Conservation (phyloP, 192 early-diverging fungal genomes). For the Podila horticola region DNA sequence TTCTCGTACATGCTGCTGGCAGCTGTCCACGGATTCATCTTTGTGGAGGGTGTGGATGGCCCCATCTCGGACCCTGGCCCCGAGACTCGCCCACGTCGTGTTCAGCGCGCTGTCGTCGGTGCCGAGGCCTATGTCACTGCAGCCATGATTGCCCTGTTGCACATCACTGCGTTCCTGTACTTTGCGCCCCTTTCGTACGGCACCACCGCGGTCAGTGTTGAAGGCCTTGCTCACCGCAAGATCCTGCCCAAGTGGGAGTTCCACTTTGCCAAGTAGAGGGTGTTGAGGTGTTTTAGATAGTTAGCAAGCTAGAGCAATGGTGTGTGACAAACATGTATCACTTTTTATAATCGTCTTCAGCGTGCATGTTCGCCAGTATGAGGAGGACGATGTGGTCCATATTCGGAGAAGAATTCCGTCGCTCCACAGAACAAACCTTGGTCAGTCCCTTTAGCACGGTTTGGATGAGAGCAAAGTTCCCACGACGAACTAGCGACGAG, state of each 20-base stretch:
- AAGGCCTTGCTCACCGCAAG: conserved; percentile 70
- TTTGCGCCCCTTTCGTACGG: conserved; percentile 94
- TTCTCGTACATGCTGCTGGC: conserved; percentile 82
- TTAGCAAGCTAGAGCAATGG: not conserved
- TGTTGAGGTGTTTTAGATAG: not conserved
- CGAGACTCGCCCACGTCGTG: conserved; percentile 48
- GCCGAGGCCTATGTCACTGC: conserved; percentile 50
- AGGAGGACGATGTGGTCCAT: no score
- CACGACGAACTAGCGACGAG: no score
- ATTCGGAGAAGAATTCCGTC: not conserved
- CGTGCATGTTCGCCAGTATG: not conserved
- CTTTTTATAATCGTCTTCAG: not conserved
- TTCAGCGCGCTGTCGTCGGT: conserved; percentile 48
- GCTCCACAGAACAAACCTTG: not conserved
- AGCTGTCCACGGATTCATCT: conserved; percentile 83
- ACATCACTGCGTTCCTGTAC: conserved; percentile 72
- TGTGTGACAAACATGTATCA: no score
- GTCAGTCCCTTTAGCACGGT: not conserved
- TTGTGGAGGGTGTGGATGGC: conserved; percentile 63
- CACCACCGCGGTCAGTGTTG: conserved; percentile 65
- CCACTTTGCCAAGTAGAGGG: conserved; percentile 68
- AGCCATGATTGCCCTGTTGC: conserved; percentile 57
- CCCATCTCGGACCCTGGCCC: conserved; percentile 53
- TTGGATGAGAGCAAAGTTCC: no score
- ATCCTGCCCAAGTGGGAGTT: conserved; percentile 89